Evolutionary conservation across 2,329 filamentous ascomycete species (phyloP), one percentile per base, ranked within the genome.

Genomic region (Atkinsonella hypoxylon): DNA sequence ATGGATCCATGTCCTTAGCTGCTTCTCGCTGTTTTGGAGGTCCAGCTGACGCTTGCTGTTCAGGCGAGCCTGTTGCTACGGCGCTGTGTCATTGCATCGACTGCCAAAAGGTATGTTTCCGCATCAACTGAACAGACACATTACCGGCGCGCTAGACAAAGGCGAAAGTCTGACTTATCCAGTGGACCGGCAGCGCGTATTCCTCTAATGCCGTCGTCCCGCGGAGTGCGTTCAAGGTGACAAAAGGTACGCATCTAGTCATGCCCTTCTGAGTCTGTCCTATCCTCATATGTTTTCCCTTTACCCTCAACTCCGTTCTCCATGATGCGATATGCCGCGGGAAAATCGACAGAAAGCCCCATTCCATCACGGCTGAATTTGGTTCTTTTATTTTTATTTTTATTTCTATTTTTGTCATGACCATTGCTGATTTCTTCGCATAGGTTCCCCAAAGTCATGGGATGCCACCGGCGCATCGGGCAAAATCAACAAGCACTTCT

Each of bases 401-500:
- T n/a, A n/a, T n/a, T n/a, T n/a, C n/a, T n/a, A n/a, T n/a, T n/a
- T n/a, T n/a, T 26, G 26, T 26, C 26, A 26, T 26, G 26, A 1
- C 26, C 26, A 26, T 5, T 26, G 8, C 26, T 26, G 26, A 26
- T 26, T 4, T 26, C 26, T 26, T 26, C 26, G 26, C 26, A 26
- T 11, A 73, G 73, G 75, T 34, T 65, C 62, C 4, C 71, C 74
- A 13, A 75, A 71, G 54, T 57, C 66, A 31, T 79, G 69, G 58
- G 74, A 78, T 53, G 61, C 63, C 15, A 64, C 58, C 0, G 77
- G 75, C 3, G 68, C 60, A 36, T 74, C 71, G 0, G 77, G 77
- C 31, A 79, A 78, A 58, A 64, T 70, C 53, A 79, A 79, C 63
- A 73, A 71, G 55, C 76, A 78, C 58, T 77, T 70, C 64, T 79